phyloP scores from a whole-genome alignment of 306 rosid species.

The Prunus campanulata region DNA sequence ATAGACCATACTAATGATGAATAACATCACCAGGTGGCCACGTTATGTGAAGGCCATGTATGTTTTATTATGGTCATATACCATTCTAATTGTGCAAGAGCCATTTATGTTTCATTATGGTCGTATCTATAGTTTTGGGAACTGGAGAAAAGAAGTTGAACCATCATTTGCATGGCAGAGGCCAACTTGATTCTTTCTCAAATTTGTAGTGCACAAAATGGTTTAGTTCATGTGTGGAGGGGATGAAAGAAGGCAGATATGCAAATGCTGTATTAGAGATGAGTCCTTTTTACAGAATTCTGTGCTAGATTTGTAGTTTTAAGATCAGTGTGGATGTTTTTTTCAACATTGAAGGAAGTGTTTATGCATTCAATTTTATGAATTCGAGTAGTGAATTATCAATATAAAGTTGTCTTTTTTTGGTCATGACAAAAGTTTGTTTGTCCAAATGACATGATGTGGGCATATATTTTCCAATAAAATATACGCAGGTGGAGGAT shows the following conservation, averaged over 20 bases:
- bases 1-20: conserved; percentile 73
- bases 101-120: conserved; percentile 29
- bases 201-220: conserved; percentile 27
- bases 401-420: not conserved
- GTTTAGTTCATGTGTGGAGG: conserved; percentile 23
- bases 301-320: conserved; percentile 27
- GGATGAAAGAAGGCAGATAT: conserved; percentile 22
- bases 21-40: conserved; percentile 31
- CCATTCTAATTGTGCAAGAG: conserved; percentile 9
- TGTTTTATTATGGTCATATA: conserved; percentile 32
- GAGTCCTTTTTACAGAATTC: conserved; percentile 7
- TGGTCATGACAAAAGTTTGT: not conserved
- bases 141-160: conserved; percentile 22
- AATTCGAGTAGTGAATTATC: not conserved
- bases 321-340: conserved; percentile 6
- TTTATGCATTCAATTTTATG: conserved; percentile 7
- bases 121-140: conserved; percentile 15
- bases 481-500: too few relatives aligned
- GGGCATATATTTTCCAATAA: not conserved
- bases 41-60: conserved; percentile 26
- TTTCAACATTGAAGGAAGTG: not conserved
- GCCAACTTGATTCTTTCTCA: conserved; percentile 23
- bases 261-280: conserved; percentile 13
- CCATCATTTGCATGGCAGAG: conserved; percentile 19
- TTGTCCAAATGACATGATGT: not conserved